A percentile compares a stretch with the other conserved stretches of the same genome.
Conservation (phyloP, 1,139 yeast genomes). For the Nakaseomyces delphensis region DNA sequence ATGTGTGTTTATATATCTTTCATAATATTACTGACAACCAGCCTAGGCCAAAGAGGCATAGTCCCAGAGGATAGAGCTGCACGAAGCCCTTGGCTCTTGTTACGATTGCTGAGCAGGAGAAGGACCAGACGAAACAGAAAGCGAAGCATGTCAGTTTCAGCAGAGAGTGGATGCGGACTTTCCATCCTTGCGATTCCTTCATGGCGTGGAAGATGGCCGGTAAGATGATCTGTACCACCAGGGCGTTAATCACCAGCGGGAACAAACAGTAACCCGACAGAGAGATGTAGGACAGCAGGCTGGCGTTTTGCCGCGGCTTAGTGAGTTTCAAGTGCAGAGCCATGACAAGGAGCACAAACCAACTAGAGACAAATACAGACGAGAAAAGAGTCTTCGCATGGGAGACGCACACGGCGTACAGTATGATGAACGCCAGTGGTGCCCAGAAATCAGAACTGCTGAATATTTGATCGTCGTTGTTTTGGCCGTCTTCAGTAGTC, state of each 20-base stretch:
- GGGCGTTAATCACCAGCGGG: slow-evolving; percentile 26
- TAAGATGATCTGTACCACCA: slow-evolving; percentile 19
- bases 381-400: slow-evolving; percentile 26
- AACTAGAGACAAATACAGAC: slow-evolving; percentile 26
- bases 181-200: slow-evolving; percentile 14
- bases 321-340: slow-evolving; percentile 26
- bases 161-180: slow-evolving; percentile 16
- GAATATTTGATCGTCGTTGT: slow-evolving; percentile 12
- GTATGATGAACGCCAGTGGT: slow-evolving; percentile 26
- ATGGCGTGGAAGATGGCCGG: slow-evolving; percentile 19
- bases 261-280: slow-evolving; percentile 29
- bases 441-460: slow-evolving; percentile 30
- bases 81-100: slow-evolving; percentile 22
- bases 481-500: slow-evolving; percentile 6
- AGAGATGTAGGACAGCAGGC: slow-evolving; percentile 25
- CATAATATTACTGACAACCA: slow-evolving; percentile 23
- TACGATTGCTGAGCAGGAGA: slow-evolving; percentile 21
- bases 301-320: slow-evolving; percentile 18
- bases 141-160: slow-evolving; percentile 16
- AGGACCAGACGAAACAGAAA: slow-evolving; percentile 24
- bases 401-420: slow-evolving; percentile 26
- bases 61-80: slow-evolving; percentile 24
- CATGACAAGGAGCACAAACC: slow-evolving; percentile 26
- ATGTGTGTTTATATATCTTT: neutral
- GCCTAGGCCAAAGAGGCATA: slow-evolving; percentile 24